Percentiles rank a stretch among this genome's conserved stretches.
These are phyloP conservation scores for Penicillium ucsense DNA, from an alignment of 495 filamentous ascomycete genomes.

Conservation along the genomic window DNA sequence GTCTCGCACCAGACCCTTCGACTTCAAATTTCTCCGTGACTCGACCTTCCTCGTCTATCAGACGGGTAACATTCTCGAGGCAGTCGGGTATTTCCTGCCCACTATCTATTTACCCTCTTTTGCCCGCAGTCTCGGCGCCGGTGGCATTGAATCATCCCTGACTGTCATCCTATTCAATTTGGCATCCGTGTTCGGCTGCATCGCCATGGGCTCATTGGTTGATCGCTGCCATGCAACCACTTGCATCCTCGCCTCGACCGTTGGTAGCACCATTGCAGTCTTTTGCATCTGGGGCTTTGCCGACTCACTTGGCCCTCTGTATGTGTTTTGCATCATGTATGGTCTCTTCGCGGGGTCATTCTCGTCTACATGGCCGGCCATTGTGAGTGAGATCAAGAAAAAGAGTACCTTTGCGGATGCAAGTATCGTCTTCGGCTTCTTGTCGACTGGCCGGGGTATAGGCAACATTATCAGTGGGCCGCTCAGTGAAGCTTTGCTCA, in stretches of 20 bases:
- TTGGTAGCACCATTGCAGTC: slow-evolving; percentile 44
- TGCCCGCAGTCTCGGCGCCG: slow-evolving; percentile 34
- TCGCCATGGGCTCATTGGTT: slow-evolving; percentile 46
- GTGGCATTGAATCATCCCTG: slow-evolving; percentile 24
- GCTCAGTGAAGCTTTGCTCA: slow-evolving; percentile 44
- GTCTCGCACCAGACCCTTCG: slow-evolving; percentile 5
- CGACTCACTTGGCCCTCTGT: slow-evolving; percentile 39
- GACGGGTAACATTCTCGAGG: slow-evolving; percentile 44
- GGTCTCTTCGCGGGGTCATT: slow-evolving; percentile 55
- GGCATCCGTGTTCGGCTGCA: slow-evolving; percentile 42
- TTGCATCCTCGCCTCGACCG: slow-evolving; percentile 43
- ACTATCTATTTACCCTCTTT: slow-evolving; percentile 51
- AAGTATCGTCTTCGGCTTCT: slow-evolving; percentile 45
- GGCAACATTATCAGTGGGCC: slow-evolving; percentile 49
- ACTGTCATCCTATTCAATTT: slow-evolving; percentile 43
- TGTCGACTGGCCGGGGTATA: slow-evolving; percentile 50
- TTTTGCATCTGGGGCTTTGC: slow-evolving; percentile 61
- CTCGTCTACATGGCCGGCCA: slow-evolving; percentile 46
- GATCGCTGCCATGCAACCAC: slow-evolving; percentile 48
- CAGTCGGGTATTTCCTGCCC: slow-evolving; percentile 52
- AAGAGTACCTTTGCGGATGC: slow-evolving; percentile 29
- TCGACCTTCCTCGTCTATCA: slow-evolving; percentile 43
- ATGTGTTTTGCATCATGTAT: slow-evolving; percentile 50
- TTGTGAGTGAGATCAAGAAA: slow-evolving; percentile 39
- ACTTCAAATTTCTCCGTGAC: slow-evolving; percentile 36